These are phyloP conservation scores for Coniochaeta pulveracea DNA, from an alignment of 2,329 filamentous ascomycete species.

Conservation along the genomic window DNA sequence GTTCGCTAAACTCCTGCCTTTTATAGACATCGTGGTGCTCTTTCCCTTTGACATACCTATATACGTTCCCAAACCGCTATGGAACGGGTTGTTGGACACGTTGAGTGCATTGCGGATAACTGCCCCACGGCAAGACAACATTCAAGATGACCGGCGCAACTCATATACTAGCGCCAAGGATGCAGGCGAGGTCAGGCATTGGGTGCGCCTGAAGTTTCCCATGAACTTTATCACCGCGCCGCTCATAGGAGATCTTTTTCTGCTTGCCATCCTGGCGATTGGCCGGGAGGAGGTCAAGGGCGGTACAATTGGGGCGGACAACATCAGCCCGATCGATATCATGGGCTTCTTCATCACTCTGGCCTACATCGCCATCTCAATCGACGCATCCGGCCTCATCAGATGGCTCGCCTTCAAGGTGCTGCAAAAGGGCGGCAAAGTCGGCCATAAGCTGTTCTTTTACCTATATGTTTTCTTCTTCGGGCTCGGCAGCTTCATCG, in stretches of 20 bases:
- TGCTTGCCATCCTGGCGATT: conserved; percentile 59
- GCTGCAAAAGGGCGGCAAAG: conserved; percentile 52
- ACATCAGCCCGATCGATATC: conserved; percentile 60
- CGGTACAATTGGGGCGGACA: conserved; percentile 53
- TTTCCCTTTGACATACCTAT: conserved; percentile 58
- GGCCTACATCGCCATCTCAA: conserved; percentile 68
- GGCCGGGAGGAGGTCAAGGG: conserved; percentile 55
- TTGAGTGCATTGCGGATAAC: conserved; percentile 40
- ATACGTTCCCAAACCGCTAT: conserved; percentile 40
- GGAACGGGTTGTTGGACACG: conserved; percentile 28
- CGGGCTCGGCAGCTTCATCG: conserved; percentile 52
- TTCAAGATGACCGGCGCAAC: neutral
- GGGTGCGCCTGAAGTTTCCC: conserved; percentile 44
- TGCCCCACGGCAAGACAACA: conserved; percentile 20
- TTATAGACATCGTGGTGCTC: conserved; percentile 53
- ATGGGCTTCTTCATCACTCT: conserved; percentile 65
- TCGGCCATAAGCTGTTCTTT: conserved; percentile 59
- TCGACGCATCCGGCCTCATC: conserved; percentile 65
- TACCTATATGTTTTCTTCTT: conserved; percentile 68
- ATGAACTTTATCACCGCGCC: conserved; percentile 64
- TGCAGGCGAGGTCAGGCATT: conserved; percentile 22
- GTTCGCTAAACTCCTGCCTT: conserved; percentile 5
- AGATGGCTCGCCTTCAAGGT: conserved; percentile 61
- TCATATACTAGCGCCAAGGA: neutral
- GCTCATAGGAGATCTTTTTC: conserved; percentile 58